Evolutionary conservation across 129 eudicot species (phyloP), one percentile per base, ranked within the genome.

Genomic region (Tagetes patula): DNA sequence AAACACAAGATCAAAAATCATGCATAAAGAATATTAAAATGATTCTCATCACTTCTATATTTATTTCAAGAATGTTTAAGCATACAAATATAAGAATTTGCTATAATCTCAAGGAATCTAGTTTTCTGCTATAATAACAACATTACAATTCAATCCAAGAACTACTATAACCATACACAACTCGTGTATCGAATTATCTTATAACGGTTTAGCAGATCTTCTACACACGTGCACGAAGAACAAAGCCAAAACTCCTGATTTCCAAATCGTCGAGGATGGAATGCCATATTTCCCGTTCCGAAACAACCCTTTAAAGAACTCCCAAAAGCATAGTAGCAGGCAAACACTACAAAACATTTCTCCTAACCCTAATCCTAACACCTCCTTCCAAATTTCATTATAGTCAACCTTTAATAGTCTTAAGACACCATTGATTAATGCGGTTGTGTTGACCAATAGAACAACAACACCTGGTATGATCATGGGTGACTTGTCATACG

Each of bases 261-360:
- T 85, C 70, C 63, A 73, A 36, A 82, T 79, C 3, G 82, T 85
- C 8, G 65, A 3, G 0, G 37, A 55, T 36, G 86, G 86, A 52
- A 82, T 82, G 55, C 86, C 82, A 79, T 85, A 76, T 72, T 82
- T 85, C 7, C 87, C 85, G 8, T 75, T 83, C 37, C 80, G 71
- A 79, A 82, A 82, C 71, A 85, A 47, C 59, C 89, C 89, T 69
- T 79, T 85, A 0, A 85, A 59, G 34, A 46, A 85, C 32, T 76
- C 82, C 91, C 87, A 83, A 4, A 86, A 80, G 52, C 76, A 61
- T 33, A 80, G 2, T 64, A 55, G 54, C 61, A 81, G 73, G 56
- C 54, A 75, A 37, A 68, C 45, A 68, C 82, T 70, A 72, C 82
- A 83, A 9, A 83, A 20, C 27, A 20, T 20, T 20, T 20, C 27